Base-by-base conservation (phyloP, 306 rosid species). In the Casuarina cunninghamiana region DNA sequence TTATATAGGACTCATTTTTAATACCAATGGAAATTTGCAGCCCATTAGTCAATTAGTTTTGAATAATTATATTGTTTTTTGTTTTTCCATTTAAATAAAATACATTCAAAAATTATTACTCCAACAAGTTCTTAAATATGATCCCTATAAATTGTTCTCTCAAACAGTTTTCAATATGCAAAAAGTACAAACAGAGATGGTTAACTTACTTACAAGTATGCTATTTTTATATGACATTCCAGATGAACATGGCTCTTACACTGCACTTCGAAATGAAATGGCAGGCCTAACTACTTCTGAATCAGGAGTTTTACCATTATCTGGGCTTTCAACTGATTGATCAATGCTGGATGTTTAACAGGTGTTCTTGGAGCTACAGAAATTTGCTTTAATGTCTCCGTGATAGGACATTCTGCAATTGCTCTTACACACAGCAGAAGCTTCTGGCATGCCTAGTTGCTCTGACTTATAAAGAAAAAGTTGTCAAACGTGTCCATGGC, bases 341-440 rank as follows among this genome's bases (percentile, higher is more conserved):
- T 32, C 21, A 76, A 48, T 72, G 81, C 77, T 75, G 84, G 57
- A 74, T 68, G 53, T 58, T 48, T 89, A 35, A 82, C 81, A 42
- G 93, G 92, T 69, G 90, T 94, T 57, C 65, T 82, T 19, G 97
- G 97, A 81, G 90, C 88, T 69, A 86, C 78, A 76, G 63, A 78
- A 3, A 53, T 58, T 69, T 78, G 84, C 82, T 76, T 87, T 10
- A 60, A 62, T 77, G 74, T 42, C 71, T 45, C 80, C 58, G 72
- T 78, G 77, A 71, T 74, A 45, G 12, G 21, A 58, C 53, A 55
- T 69, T 26, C 54, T 6, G 44, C 53, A n/a, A 15, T 62, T 50
- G 61, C 35, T 78, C 80, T 21, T 78, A 77, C 71, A 72, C 68
- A 55, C n/a, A 53, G 71, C 16, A 37, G 77, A 75, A 68, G 73